phyloP scores from a whole-genome alignment of 352 stramenopile genomes.

The Pythium monospermum region DNA sequence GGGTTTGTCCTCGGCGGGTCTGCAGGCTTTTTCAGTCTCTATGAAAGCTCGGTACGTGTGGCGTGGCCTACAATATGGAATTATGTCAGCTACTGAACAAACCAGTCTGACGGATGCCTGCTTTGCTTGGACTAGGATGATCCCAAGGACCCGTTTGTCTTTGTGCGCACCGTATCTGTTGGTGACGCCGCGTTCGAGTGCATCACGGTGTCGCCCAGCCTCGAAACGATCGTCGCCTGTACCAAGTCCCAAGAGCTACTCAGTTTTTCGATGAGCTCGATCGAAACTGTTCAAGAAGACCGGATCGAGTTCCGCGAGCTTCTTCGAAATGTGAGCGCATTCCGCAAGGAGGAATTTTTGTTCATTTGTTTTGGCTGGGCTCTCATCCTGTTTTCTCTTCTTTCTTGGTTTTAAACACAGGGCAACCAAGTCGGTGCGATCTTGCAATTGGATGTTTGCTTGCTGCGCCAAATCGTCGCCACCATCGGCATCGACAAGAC shows the following conservation, averaged over 20 bases:
- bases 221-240: constrained; percentile 55
- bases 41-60: constrained; percentile 53
- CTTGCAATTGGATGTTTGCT: constrained; percentile 74
- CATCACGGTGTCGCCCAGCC: constrained; percentile 58
- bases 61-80: background rate
- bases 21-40: constrained; percentile 71
- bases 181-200: constrained; percentile 75
- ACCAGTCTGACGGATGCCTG: too few relatives aligned
- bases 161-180: constrained; percentile 63
- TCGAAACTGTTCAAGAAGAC: constrained; percentile 76
- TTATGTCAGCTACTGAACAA: too few relatives aligned
- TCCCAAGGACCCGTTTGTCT: constrained; percentile 69
- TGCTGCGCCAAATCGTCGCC: constrained; percentile 77
- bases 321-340: constrained; percentile 47
- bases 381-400: background rate
- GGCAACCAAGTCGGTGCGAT: constrained; percentile 55
- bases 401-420: constrained; percentile 15
- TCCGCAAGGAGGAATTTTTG: too few relatives aligned
- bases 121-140: constrained; percentile 46
- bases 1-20: constrained; percentile 73
- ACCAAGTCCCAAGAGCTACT: constrained; percentile 67
- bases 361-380: background rate
- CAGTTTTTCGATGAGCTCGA: constrained; percentile 58
- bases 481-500: constrained; percentile 82
- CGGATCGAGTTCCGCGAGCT: constrained; percentile 60